Evolutionary conservation across 139 green algal genomes (phyloP).

Genomic region (Chlorella sp.): DNA sequence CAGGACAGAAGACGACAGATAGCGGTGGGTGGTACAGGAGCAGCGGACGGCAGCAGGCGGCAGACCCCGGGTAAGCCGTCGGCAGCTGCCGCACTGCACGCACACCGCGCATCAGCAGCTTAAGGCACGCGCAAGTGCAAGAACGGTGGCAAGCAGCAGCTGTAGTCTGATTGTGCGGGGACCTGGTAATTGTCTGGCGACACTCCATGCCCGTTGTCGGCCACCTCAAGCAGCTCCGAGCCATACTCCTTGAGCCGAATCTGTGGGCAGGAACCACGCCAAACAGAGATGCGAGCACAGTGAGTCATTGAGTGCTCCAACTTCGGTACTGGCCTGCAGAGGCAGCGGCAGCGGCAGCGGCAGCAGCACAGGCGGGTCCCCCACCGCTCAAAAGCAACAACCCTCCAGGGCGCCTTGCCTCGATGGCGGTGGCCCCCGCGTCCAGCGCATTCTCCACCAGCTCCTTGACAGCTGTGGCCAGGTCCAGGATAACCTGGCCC

Average conservation of each 20-base stretch:
- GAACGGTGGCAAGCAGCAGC: slow-evolving; percentile 91
- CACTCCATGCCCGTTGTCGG: slow-evolving; percentile 94
- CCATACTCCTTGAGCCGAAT: slow-evolving; percentile 90
- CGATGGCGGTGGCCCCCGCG: slow-evolving; percentile 89
- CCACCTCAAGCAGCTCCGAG: slow-evolving; percentile 89
- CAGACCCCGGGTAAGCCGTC: too few species aligned
- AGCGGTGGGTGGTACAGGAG: too few species aligned
- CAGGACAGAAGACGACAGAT: too few species aligned
- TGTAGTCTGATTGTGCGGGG: slow-evolving; percentile 94
- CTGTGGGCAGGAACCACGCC: slow-evolving; percentile 36
- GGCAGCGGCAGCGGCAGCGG: not conserved
- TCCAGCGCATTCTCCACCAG: slow-evolving; percentile 97
- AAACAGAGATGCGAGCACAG: too few species aligned
- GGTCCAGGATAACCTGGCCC: slow-evolving; percentile 93
- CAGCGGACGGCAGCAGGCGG: too few species aligned
- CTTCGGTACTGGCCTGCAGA: too few species aligned
- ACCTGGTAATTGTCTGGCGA: slow-evolving; percentile 66
- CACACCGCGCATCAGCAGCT: too few species aligned
- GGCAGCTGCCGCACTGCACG: too few species aligned
- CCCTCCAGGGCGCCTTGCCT: slow-evolving; percentile 56
- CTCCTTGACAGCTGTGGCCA: slow-evolving; percentile 91
- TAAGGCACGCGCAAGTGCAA: slow-evolving; percentile 79
- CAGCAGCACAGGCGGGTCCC: not conserved
- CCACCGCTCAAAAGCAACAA: too few species aligned
- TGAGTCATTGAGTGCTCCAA: too few species aligned